Evolutionary conservation across 208 protist genomes (phyloP), one percentile per base, ranked within the genome.

Genomic region (Trypanosoma brucei): DNA sequence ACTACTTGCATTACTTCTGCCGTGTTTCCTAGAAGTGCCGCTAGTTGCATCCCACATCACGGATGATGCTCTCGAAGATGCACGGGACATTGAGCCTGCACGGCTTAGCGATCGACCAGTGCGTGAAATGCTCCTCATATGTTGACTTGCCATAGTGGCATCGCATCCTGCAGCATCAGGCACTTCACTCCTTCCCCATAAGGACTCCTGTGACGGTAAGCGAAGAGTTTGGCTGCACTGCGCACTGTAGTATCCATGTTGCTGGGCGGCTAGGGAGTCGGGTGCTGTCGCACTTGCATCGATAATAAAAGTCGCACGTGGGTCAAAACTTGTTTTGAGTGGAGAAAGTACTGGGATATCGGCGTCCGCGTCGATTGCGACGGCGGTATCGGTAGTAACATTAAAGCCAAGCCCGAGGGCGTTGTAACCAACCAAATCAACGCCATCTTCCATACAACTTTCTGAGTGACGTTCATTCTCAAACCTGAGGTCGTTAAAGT

Each of bases 201-300:
- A 31, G 6, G 65, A 70, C 49, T 84, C 78, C 58, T 84, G 60
- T 2, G 78, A 84, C 31, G 70, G 78, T 13, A 84, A 62, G 11
- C 45, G 54, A 46, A 79, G 68, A 59, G 69, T 84, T n/a, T 71
- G 64, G 54, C 65, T 75, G 66, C 79, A 84, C 57, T 76, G 62
- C 55, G 66, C 62, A 49, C 77, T 83, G 31, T 75, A 13, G 36
- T 61, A 60, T 5, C 65, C 75, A 5, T 78, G 58, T 45, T 64
- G 52, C 48, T 71, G 65, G 3, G 66, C 71, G 9, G 65, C 51
- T 45, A 11, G 31, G 33, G 73, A 62, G 40, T 72, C 70, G 2
- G 65, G 62, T 44, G 40, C 34, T 39, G 74, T 64, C 39, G 73
- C 75, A 42, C 55, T 70, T 22, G 44, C 13, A 52, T 68, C 62